A percentile compares a stretch with the other conserved stretches of the same genome.
Conservation (phyloP, 345 rosid genomes). For the Salix arbutifolia region DNA sequence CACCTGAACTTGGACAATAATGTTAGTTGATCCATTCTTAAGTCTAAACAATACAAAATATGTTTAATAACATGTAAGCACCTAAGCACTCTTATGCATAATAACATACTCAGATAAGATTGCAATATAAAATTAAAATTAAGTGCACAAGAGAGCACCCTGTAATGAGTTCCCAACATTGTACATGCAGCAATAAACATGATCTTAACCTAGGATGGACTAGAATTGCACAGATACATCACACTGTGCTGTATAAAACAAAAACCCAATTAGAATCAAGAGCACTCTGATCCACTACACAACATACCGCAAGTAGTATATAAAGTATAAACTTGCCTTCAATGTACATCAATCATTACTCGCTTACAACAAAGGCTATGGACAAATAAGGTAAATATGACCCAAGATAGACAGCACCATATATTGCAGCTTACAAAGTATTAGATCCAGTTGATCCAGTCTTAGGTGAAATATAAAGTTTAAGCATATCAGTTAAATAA, state of each 20-base stretch:
- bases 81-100: not conserved
- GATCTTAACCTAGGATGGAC: not conserved
- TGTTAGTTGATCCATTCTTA: not conserved
- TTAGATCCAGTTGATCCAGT: not conserved
- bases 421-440: not conserved
- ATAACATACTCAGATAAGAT: not conserved
- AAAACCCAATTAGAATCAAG: not conserved
- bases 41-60: not conserved
- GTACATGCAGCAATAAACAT: not conserved
- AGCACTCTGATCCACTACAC: not conserved
- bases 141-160: not conserved
- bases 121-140: not conserved
- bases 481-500: slow-evolving; percentile 23
- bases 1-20: slow-evolving; percentile 48
- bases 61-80: not conserved
- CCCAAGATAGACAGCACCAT: not conserved
- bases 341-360: not conserved
- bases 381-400: not conserved
- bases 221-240: not conserved
- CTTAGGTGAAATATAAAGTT: slow-evolving; percentile 11
- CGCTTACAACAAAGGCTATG: not conserved
- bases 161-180: not conserved
- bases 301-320: not conserved
- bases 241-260: not conserved
- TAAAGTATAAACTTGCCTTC: not conserved